Conservation (phyloP, 2,329 filamentous ascomycete genomes). For the Aaosphaeria arxii region DNA sequence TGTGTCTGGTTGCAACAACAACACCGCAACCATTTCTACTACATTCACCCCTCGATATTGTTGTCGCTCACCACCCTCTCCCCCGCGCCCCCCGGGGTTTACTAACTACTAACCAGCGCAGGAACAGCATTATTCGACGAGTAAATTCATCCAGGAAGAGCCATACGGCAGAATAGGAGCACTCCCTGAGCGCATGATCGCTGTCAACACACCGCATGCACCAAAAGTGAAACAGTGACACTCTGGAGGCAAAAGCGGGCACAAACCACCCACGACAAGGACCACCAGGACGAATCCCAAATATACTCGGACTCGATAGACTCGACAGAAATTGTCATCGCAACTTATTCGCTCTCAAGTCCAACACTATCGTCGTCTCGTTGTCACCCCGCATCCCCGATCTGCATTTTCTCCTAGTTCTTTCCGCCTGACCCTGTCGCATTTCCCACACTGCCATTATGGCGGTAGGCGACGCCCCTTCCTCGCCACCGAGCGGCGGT, state of each 20-base stretch:
- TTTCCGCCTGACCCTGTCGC: conserved; percentile 5
- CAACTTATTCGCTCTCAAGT: no score
- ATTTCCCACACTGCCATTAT: conserved; percentile 20
- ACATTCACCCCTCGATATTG: no score
- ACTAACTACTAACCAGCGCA: conserved; percentile 34
- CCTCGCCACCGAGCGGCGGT: conserved; percentile 29
- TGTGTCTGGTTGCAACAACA: conserved; percentile 9
- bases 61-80: background rate
- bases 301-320: background rate
- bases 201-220: conserved; percentile 14
- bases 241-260: conserved; percentile 12
- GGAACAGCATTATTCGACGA: conserved; percentile 16
- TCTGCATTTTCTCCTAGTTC: conserved; percentile 22
- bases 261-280: conserved; percentile 10
- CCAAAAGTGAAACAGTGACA: conserved; percentile 25
- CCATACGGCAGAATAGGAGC: conserved; percentile 12
- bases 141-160: conserved; percentile 5
- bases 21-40: conserved; percentile 17
- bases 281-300: background rate
- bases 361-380: background rate
- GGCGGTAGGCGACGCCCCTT: conserved; percentile 25
- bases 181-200: conserved; percentile 21
- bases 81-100: conserved; percentile 7
- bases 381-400: conserved; percentile 10
- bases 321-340: background rate